phyloP scores from a whole-genome alignment of 164 flowering plant genomes.

The Chimonanthus praecox region DNA sequence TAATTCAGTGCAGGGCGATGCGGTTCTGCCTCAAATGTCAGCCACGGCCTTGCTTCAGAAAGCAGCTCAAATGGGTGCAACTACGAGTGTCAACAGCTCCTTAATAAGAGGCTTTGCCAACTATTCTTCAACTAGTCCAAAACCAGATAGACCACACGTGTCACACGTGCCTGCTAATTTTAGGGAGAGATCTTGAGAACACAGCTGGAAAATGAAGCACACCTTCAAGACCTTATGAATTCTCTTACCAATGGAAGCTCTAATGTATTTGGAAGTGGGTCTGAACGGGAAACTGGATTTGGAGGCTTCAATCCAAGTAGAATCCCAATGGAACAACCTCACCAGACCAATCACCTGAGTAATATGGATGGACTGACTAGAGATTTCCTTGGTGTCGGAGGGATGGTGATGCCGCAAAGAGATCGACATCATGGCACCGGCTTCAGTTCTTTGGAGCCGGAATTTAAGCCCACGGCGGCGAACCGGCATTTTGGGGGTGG shows the following conservation, averaged over 20 bases:
- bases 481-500: slow-evolving; percentile 40
- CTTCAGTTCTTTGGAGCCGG: slow-evolving; percentile 35
- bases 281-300: slow-evolving; percentile 21
- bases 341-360: slow-evolving; percentile 13
- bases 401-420: slow-evolving; percentile 34
- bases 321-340: slow-evolving; percentile 19
- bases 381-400: slow-evolving; percentile 82
- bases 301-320: slow-evolving; percentile 24
- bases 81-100: slow-evolving; percentile 41
- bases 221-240: slow-evolving; percentile 57
- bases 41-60: slow-evolving; percentile 86
- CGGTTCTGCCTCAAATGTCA: slow-evolving; percentile 52
- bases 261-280: slow-evolving; percentile 22
- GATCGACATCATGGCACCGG: slow-evolving; percentile 29
- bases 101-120: slow-evolving; percentile 43
- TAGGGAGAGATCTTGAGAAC: slow-evolving; percentile 24
- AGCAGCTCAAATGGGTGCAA: slow-evolving; percentile 77
- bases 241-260: slow-evolving; percentile 42
- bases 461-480: slow-evolving; percentile 24
- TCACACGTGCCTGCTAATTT: slow-evolving; percentile 17
- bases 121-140: slow-evolving; percentile 24
- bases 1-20: slow-evolving; percentile 25
- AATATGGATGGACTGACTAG: slow-evolving; percentile 45
- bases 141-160: slow-evolving; percentile 17
- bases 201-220: slow-evolving; percentile 32